Evolutionary conservation across 192 early-diverging fungal genomes (phyloP), one percentile per base, ranked within the genome.

Genomic region (Spizellomyces punctatus): DNA sequence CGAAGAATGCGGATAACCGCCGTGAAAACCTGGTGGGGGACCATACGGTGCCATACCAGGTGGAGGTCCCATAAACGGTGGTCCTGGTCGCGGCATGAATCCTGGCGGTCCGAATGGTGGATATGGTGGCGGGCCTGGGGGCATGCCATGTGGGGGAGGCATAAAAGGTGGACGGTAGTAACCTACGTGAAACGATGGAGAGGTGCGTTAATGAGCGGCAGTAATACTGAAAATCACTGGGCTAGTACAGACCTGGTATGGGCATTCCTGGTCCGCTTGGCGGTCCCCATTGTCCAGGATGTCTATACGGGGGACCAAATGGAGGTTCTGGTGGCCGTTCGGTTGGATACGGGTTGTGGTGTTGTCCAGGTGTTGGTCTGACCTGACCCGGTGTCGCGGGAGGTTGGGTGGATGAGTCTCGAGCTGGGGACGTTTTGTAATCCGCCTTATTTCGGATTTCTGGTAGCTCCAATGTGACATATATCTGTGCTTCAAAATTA

Each of bases 401-500:
- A 36, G 27, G 27, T 36, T 36, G 27, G 27, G 27, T 36, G 27
- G 27, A 36, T 36, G 27, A 36, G 3, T 36, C 27, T 36, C 27
- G 27, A 36, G 27, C 27, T 2, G 27, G 27, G 27, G 27, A 36
- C 3, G 27, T 36, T 3, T 36, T 36, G 27, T 36, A 36, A 41
- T 61, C 59, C 5, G 17, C 16, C 22, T 75, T 74, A 45, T 77
- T 62, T 41, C 73, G 64, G 42, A 63, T 65, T 65, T 82, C 81
- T 10, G 78, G 77, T 4, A 82, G 69, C 36, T 82, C 81, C 19
- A 82, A 61, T 22, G 76, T 79, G 36, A 67, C 67, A 50, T 82
- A 82, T 42, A 82, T 77, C 52, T 82, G 81, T 17, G 78, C 71
- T 36, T 82, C 73, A 19, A 44, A 69, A 41, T 66, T 70, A 17